phyloP scores from a whole-genome alignment of 768 basidiomycete genomes.

The Agaricus sinodeliciosus region DNA sequence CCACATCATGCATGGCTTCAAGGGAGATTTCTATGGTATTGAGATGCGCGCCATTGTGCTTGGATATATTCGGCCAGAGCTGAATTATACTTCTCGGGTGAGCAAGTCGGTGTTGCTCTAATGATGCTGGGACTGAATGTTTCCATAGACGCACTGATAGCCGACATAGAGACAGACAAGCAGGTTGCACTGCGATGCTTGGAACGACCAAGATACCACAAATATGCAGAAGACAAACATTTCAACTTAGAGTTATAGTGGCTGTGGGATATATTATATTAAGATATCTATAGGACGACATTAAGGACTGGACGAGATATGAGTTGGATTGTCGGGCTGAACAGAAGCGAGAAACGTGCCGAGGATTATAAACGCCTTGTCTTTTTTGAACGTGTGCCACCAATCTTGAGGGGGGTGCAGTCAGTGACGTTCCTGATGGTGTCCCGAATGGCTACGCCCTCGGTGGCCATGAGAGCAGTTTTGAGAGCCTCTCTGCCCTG shows the following conservation, averaged over 20 bases:
- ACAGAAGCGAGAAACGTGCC: constrained; percentile 12
- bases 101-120: constrained; percentile 15
- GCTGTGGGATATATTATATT: neutral
- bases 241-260: constrained; percentile 22
- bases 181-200: constrained; percentile 76
- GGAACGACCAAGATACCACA: constrained; percentile 64
- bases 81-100: constrained; percentile 85
- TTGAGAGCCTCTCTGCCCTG: constrained; percentile 81
- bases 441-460: constrained; percentile 60
- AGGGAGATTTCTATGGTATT: constrained; percentile 84
- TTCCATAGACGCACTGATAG: constrained; percentile 81
- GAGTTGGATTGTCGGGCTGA: neutral
- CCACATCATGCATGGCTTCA: constrained; percentile 88
- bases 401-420: constrained; percentile 85
- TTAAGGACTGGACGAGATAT: constrained; percentile 8
- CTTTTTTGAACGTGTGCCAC: constrained; percentile 85
- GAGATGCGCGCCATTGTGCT: constrained; percentile 79
- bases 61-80: constrained; percentile 93
- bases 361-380: constrained; percentile 58
- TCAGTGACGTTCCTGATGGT: constrained; percentile 69
- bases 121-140: neutral
- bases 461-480: constrained; percentile 66
- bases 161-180: constrained; percentile 94
- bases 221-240: constrained; percentile 38
- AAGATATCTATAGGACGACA: neutral